phyloP scores from a whole-genome alignment of 352 stramenopile genomes.

The Phytophthora constricta region DNA sequence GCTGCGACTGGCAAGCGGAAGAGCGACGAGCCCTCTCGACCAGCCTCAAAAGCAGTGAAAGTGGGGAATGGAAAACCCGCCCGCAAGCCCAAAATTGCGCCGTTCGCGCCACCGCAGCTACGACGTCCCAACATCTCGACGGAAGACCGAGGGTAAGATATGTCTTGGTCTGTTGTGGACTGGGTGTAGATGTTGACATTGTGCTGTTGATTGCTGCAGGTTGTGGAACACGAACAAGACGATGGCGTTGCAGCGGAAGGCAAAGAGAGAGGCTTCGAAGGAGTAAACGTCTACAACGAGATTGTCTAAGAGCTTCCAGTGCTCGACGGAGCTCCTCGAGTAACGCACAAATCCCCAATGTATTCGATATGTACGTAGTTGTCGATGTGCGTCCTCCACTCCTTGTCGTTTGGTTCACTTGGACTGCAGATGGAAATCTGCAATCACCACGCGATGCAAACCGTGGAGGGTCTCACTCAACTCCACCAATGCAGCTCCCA shows the following conservation, averaged over 20 bases:
- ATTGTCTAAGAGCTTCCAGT: no score
- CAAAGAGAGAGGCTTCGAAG: slow-evolving; percentile 4
- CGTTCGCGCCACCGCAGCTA: slow-evolving; percentile 67
- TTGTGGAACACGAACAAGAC: slow-evolving; percentile 80
- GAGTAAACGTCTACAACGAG: slow-evolving; percentile 3
- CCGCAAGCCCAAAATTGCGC: slow-evolving; percentile 24
- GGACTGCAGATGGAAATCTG: neutral
- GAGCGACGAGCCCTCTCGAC: slow-evolving; percentile 13
- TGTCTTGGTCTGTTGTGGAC: no score
- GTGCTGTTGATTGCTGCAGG: slow-evolving; percentile 29
- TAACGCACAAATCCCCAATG: slow-evolving; percentile 27
- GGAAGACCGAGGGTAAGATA: slow-evolving; percentile 58
- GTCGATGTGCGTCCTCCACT: neutral
- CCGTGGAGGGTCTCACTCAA: no score
- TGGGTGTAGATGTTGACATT: no score
- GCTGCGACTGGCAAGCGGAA: slow-evolving; percentile 36
- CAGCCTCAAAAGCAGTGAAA: slow-evolving; percentile 33
- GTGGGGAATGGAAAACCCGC: slow-evolving; percentile 14
- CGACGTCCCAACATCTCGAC: slow-evolving; percentile 75
- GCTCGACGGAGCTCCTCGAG: no score
- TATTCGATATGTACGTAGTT: slow-evolving; percentile 33
- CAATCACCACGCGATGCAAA: neutral
- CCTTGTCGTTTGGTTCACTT: neutral
- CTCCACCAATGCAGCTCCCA: neutral
- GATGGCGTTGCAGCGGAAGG: slow-evolving; percentile 51